Conservation (phyloP, 2,329 filamentous ascomycete genomes). For the Cladosporium sp. region DNA sequence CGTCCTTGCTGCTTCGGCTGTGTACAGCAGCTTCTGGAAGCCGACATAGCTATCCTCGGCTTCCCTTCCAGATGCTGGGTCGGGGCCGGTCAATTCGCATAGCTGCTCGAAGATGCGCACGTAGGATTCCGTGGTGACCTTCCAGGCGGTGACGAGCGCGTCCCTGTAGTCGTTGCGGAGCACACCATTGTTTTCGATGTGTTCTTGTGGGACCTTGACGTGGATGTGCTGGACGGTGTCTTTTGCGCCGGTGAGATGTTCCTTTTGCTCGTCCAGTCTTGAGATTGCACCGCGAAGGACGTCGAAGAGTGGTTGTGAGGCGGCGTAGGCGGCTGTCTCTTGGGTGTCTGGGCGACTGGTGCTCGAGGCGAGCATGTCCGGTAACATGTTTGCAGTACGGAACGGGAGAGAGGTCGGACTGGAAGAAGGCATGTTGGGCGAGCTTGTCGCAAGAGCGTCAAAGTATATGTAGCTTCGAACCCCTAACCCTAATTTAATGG, state of each 20-base stretch:
- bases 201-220: constrained; percentile 29
- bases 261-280: constrained; percentile 25
- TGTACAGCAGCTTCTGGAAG: constrained; percentile 29
- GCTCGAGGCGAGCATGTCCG: constrained; percentile 9
- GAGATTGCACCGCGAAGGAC: constrained; percentile 28
- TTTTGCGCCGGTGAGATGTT: constrained; percentile 28
- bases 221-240: constrained; percentile 33
- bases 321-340: constrained; percentile 31
- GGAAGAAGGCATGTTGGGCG: neutral
- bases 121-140: constrained; percentile 29
- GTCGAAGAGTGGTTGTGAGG: constrained; percentile 34
- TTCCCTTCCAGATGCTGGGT: constrained; percentile 27
- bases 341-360: constrained; percentile 14
- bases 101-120: constrained; percentile 32
- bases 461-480: neutral
- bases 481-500: neutral
- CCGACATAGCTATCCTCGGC: constrained; percentile 26
- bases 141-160: constrained; percentile 33
- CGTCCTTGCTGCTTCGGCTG: constrained; percentile 25
- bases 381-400: constrained; percentile 7
- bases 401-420: neutral
- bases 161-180: constrained; percentile 30
- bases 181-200: constrained; percentile 21
- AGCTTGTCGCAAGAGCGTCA: neutral
- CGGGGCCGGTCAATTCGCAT: constrained; percentile 28